Evolutionary conservation across 2,329 filamentous ascomycete species (phyloP).

Genomic region (Trichophyton mentagrophytes): DNA sequence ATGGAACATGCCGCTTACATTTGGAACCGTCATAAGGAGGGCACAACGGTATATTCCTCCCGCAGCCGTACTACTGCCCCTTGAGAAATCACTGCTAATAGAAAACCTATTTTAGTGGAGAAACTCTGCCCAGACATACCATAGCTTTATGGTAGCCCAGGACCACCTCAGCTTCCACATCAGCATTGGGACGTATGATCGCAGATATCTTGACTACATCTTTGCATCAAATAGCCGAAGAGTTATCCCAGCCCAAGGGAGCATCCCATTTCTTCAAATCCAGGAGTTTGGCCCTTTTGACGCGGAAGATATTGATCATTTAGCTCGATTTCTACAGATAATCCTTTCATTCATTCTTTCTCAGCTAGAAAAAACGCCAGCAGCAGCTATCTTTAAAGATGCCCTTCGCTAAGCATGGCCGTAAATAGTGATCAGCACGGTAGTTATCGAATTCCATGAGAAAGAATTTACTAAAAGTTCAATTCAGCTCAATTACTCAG

Average conservation of each 20-base stretch:
- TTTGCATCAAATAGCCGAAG: constrained; percentile 5
- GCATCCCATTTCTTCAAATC: constrained; percentile 7
- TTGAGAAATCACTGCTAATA: no score
- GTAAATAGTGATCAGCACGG: no score
- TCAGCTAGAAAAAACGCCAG: not conserved
- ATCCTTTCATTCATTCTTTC: constrained; percentile 9
- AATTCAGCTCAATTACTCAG: no score
- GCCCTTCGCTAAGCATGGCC: not conserved
- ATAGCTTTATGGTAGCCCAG: constrained; percentile 12
- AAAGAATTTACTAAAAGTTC: no score
- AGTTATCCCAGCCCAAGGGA: not conserved
- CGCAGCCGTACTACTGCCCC: no score
- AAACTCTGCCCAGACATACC: not conserved
- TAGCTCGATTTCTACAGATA: not conserved
- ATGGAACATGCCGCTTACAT: constrained; percentile 13
- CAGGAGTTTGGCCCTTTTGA: constrained; percentile 11
- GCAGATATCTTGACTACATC: constrained; percentile 11
- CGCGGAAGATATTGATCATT: not conserved
- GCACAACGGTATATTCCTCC: not conserved
- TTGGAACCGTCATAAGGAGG: constrained; percentile 10
- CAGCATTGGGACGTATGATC: constrained; percentile 12
- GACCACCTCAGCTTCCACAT: constrained; percentile 10
- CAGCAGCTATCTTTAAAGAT: not conserved
- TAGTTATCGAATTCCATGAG: no score
- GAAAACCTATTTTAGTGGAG: not conserved